Base-by-base conservation (phyloP, 345 rosid genomes). In the Lumnitzera littorea region DNA sequence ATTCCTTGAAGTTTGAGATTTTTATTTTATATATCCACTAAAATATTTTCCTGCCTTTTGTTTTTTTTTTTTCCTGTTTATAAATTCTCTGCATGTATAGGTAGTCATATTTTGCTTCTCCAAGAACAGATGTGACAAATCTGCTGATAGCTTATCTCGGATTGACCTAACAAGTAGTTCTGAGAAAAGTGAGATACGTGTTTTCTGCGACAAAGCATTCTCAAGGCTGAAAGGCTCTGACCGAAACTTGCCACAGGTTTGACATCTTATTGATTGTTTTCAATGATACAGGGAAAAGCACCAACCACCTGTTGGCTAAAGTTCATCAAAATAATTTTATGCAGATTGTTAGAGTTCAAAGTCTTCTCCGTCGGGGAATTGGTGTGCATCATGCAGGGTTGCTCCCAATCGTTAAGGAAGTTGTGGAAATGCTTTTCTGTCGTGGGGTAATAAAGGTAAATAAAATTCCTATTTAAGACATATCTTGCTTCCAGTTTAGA, bases 341-440 rank as follows among this genome's bases (percentile, higher is more conserved):
- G 52, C 68, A 92, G 99, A 91, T 92, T 70, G 88, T 87, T 65
- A 80, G 91, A 81, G 89, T 92, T 65, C 97, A 90, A 74, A 80
- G 76, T 76, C 87, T 89, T 80, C 97, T 92, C 67, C 75, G 65
- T 60, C 71, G 96, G 76, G 99, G 99, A 65, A 84, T 92, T 24
- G 99, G 95, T 72, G 90, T 92, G 66, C 99, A 92, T 76, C 99
- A 92, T 81, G 99, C 97, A 61, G 99, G 99, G 62, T 69, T 92
- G 74, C 99, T 92, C 72, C 99, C 99, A 60, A 92, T 92, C 72
- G 96, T 92, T 71, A 92, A 92, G 80, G 99, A 92, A 79, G 99
- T 92, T 46, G 89, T 92, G 64, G 99, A 92, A 72, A 92, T 92
- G 96, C 95, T 92, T 68, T 92, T 92, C 65, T 92, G 99, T 69